A percentile compares a stretch with the other conserved stretches of the same genome.
phyloP scores from a whole-genome alignment of 148 eudicot genomes.

The Nepenthes gracilis region DNA sequence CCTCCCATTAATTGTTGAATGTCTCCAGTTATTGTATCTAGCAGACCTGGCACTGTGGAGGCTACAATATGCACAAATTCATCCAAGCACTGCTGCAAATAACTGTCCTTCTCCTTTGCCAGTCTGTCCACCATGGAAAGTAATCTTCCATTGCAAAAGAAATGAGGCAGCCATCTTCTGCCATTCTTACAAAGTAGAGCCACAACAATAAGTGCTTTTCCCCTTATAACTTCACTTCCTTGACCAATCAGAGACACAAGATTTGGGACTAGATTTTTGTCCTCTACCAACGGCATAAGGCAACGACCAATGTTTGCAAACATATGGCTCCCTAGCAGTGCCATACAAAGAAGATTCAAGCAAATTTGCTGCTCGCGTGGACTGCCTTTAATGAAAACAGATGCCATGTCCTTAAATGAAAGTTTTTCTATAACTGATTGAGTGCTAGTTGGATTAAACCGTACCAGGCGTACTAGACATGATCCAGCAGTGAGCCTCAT shows the following conservation, averaged over 20 bases:
- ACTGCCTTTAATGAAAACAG: conserved; percentile 71
- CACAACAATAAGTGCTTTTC: conserved; percentile 85
- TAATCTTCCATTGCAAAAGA: conserved; percentile 75
- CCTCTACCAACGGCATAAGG: conserved; percentile 67
- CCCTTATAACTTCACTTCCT: conserved; percentile 80
- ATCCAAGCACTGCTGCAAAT: conserved; percentile 65
- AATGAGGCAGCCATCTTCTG: conserved; percentile 70
- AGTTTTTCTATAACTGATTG: conserved; percentile 70
- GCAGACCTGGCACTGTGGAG: conserved; percentile 61
- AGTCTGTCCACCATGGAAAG: conserved; percentile 82
- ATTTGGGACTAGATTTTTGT: conserved; percentile 72
- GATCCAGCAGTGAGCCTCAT: conserved; percentile 87
- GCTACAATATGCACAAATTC: conserved; percentile 62
- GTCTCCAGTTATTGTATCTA: conserved; percentile 68
- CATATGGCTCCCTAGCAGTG: conserved; percentile 60
- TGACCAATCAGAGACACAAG: conserved; percentile 79
- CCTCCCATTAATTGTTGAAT: conserved; percentile 81
- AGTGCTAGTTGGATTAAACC: conserved; percentile 62
- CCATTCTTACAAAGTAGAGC: conserved; percentile 79
- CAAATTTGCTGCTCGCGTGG: conserved; percentile 93
- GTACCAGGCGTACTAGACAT: conserved; percentile 76
- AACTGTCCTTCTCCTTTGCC: conserved; percentile 71
- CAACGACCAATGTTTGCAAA: conserved; percentile 57
- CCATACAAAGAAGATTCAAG: conserved; percentile 80
- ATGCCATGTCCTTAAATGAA: conserved; percentile 61